Percentiles rank a stretch among this genome's conserved stretches.
Conservation (phyloP, 768 basidiomycete species). For the Collybia sordida region DNA sequence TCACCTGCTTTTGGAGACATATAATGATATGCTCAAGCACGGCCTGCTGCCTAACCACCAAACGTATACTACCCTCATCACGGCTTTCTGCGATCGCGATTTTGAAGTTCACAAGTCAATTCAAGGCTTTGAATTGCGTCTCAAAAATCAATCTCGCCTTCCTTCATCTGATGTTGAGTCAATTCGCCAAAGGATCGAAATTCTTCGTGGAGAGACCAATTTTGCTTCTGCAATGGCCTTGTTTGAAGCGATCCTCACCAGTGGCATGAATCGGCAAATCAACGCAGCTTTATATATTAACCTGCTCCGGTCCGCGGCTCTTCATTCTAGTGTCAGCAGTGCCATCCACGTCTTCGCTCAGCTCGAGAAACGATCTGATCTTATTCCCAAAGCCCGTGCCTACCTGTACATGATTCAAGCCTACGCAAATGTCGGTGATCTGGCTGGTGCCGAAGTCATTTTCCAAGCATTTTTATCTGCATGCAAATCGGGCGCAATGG, state of each 20-base stretch:
- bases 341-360: slow-evolving; percentile 68
- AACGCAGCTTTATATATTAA: slow-evolving; percentile 41
- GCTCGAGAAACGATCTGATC: slow-evolving; percentile 42
- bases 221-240: slow-evolving; percentile 70
- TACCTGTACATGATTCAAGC: slow-evolving; percentile 60
- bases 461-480: slow-evolving; percentile 60
- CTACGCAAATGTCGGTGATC: slow-evolving; percentile 52
- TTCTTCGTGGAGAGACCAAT: slow-evolving; percentile 64
- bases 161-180: slow-evolving; percentile 22
- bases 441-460: slow-evolving; percentile 50
- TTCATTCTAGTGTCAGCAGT: slow-evolving; percentile 53
- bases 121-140: slow-evolving; percentile 38
- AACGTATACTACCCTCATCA: slow-evolving; percentile 65
- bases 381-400: slow-evolving; percentile 31
- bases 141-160: slow-evolving; percentile 30
- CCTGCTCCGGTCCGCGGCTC: slow-evolving; percentile 63
- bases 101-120: slow-evolving; percentile 54
- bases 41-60: slow-evolving; percentile 58
- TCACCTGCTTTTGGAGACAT: slow-evolving; percentile 58
- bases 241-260: slow-evolving; percentile 58
- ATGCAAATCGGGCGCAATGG: slow-evolving; percentile 35
- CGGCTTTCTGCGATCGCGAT: slow-evolving; percentile 65
- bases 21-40: slow-evolving; percentile 67
- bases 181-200: slow-evolving; percentile 38
- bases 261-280: slow-evolving; percentile 29